These are phyloP conservation scores for Nicotiana benthamiana DNA, from an alignment of 257 asterid genomes.

Conservation along the genomic window DNA sequence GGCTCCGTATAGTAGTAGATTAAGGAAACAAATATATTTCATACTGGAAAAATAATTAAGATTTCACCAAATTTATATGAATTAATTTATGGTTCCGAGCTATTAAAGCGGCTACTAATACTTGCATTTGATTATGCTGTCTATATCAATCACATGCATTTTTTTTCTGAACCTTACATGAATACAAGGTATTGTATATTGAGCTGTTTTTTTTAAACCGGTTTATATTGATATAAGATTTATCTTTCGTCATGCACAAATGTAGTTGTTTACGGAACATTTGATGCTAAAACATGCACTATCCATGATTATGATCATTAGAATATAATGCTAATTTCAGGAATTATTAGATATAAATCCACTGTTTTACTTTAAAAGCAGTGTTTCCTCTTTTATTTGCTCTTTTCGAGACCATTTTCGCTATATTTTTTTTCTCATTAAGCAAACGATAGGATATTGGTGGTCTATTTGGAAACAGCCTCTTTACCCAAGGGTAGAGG, in stretches of 20 bases:
- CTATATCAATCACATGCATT: accelerated
- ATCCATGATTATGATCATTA: neutral
- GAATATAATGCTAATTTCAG: neutral
- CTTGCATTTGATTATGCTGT: too few species aligned
- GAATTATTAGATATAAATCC: neutral
- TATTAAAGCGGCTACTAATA: too few species aligned
- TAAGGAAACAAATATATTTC: too few species aligned
- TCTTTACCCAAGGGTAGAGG: too few species aligned
- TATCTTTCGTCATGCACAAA: neutral
- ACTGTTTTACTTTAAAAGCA: neutral
- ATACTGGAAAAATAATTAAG: neutral
- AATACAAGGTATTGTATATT: too few species aligned
- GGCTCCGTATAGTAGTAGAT: neutral
- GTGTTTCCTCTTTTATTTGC: neutral
- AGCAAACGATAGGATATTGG: neutral
- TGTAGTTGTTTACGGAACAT: neutral
- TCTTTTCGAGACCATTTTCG: neutral
- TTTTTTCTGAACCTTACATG: too few species aligned
- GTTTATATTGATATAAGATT: neutral
- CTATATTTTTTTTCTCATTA: neutral
- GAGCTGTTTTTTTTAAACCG: neutral
- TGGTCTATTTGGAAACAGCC: too few species aligned
- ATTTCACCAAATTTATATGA: neutral
- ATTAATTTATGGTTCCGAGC: neutral
- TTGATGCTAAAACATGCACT: neutral